phyloP scores from a whole-genome alignment of 257 asterid species.

The Solanum gracilifrons region DNA sequence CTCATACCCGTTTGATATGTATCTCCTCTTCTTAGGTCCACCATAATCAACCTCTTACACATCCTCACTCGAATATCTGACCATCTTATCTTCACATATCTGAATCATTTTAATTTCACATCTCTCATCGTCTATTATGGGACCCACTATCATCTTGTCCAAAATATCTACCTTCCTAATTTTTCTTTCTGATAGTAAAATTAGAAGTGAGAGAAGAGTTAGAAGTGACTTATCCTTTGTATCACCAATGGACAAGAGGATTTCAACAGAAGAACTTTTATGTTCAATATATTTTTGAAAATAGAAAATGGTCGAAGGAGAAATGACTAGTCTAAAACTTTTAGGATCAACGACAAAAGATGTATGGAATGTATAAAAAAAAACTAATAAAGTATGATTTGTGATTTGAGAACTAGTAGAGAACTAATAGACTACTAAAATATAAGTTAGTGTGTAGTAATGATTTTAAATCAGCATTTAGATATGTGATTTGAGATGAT shows the following conservation, averaged over 20 bases:
- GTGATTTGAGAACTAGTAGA: too few relatives aligned
- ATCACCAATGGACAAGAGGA: not conserved
- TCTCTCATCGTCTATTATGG: not conserved
- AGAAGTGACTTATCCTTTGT: not conserved
- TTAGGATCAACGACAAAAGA: not conserved
- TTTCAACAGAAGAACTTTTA: not conserved
- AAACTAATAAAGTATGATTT: too few relatives aligned
- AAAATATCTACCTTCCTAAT: too few relatives aligned
- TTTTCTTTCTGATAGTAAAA: too few relatives aligned
- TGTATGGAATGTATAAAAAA: not conserved
- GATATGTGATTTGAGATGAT: not conserved
- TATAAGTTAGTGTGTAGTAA: not conserved
- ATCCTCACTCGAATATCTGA: accelerated
- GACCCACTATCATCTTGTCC: not conserved
- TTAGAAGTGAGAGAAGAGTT: not conserved
- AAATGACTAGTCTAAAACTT: not conserved
- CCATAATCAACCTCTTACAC: not conserved
- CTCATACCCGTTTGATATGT: too few relatives aligned
- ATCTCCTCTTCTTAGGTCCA: accelerated
- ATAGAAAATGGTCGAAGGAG: too few relatives aligned
- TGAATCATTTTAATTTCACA: not conserved
- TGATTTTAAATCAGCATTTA: not conserved
- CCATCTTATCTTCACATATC: not conserved
- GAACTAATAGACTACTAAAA: not conserved
- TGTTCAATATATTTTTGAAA: not conserved